These are phyloP conservation scores for Pseudisothecium myosuroides DNA, from an alignment of 225 moss, liverwort and hornwort species.

Conservation along the genomic window DNA sequence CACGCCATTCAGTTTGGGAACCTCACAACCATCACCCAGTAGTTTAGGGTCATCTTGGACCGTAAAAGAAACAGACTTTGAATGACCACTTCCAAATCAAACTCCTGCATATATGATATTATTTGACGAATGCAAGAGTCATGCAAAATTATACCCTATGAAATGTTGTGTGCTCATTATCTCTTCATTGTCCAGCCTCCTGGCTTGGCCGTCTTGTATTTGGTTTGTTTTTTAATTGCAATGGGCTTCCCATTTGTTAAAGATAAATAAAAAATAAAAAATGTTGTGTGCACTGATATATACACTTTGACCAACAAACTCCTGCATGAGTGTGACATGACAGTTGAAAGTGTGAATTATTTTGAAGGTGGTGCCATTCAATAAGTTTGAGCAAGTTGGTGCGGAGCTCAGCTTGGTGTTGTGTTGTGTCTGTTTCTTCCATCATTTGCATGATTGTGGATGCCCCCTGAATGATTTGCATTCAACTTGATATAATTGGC, in stretches of 20 bases:
- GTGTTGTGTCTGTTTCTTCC: neutral
- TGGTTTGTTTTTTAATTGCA: too few relatives aligned
- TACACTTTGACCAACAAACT: neutral
- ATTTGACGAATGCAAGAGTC: neutral
- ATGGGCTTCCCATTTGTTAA: too few relatives aligned
- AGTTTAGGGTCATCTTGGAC: too few relatives aligned
- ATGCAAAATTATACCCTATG: neutral
- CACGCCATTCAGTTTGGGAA: too few relatives aligned
- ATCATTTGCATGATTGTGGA: neutral
- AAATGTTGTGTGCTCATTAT: accelerated
- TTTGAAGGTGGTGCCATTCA: neutral
- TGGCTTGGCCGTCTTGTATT: too few relatives aligned
- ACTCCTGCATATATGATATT: neutral
- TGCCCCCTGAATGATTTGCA: neutral
- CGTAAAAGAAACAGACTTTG: too few relatives aligned
- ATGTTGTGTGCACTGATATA: neutral
- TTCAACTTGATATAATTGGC: neutral
- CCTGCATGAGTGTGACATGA: neutral
- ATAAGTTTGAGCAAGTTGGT: neutral
- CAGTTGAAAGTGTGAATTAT: neutral
- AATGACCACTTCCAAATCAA: too few relatives aligned
- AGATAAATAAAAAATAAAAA: too few relatives aligned
- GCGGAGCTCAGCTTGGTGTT: neutral
- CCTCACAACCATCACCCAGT: too few relatives aligned
- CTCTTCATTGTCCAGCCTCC: too few relatives aligned